phyloP scores from a whole-genome alignment of 768 basidiomycete genomes.

The Pisolithus marmoratus region DNA sequence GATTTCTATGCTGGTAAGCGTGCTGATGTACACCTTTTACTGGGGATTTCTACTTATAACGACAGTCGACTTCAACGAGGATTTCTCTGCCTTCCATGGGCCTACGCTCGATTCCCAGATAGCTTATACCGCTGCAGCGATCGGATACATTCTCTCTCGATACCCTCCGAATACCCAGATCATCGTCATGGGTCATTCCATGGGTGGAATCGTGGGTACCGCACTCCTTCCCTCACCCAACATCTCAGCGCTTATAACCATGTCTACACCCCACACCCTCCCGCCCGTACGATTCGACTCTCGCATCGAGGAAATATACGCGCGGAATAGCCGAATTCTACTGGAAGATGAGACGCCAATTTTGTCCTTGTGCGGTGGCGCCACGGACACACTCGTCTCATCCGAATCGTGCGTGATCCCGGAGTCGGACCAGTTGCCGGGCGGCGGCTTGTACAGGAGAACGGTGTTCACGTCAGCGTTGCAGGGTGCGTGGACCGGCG shows the following conservation, averaged over 20 bases:
- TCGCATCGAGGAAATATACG: constrained; percentile 72
- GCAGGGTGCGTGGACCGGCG: constrained; percentile 91
- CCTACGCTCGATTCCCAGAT: constrained; percentile 82
- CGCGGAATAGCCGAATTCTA: constrained; percentile 36
- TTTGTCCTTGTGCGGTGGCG: constrained; percentile 85
- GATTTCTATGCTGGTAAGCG: constrained; percentile 83
- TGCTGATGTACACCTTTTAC: neutral
- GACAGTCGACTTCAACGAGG: constrained; percentile 90
- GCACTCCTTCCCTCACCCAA: constrained; percentile 63
- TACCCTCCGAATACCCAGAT: constrained; percentile 64
- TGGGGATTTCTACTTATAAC: neutral
- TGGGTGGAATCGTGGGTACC: constrained; percentile 92
- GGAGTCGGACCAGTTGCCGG: constrained; percentile 3
- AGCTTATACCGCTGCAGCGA: constrained; percentile 61
- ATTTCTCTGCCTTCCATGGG: constrained; percentile 92
- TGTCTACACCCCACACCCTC: constrained; percentile 88
- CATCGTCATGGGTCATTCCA: constrained; percentile 87
- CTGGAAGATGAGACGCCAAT: constrained; percentile 53
- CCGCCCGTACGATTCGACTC: constrained; percentile 87
- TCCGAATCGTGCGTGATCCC: constrained; percentile 82
- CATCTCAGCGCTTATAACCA: constrained; percentile 83
- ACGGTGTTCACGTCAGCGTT: constrained; percentile 83
- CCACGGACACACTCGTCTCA: constrained; percentile 85
- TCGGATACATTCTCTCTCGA: constrained; percentile 71
- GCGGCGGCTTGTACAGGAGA: constrained; percentile 36